phyloP scores from a whole-genome alignment of 257 asterid species.

The Nyctanthes arbortristis region DNA sequence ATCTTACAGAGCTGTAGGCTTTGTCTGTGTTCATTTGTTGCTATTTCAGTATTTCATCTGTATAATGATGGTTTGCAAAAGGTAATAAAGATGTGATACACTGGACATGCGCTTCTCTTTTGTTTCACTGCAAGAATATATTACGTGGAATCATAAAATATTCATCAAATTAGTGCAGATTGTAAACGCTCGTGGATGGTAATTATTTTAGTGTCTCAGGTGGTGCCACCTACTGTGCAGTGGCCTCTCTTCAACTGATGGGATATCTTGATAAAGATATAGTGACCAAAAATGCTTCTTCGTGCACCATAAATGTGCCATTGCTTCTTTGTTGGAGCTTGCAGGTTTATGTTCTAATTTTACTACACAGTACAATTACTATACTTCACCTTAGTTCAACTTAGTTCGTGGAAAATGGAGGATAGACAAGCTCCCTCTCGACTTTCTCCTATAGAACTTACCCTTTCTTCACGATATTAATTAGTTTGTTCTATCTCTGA shows the following conservation, averaged over 20 bases:
- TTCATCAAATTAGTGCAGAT: constrained; percentile 22
- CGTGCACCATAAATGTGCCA: constrained; percentile 53
- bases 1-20: neutral
- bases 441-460: neutral
- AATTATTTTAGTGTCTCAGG: constrained; percentile 84
- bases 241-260: constrained; percentile 92
- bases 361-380: neutral
- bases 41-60: neutral
- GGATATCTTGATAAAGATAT: constrained; percentile 74
- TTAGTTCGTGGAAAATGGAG: constrained; percentile 12
- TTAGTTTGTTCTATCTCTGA: neutral
- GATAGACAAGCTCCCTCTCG: neutral
- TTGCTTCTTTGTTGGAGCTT: constrained; percentile 86
- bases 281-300: constrained; percentile 42
- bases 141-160: constrained; percentile 15
- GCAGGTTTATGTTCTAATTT: constrained; percentile 57
- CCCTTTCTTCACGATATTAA: neutral
- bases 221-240: constrained; percentile 98
- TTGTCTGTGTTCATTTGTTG: neutral
- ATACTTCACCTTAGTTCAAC: constrained; percentile 11
- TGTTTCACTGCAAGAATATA: constrained; percentile 14
- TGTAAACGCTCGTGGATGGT: constrained; percentile 53
- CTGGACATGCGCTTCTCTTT: neutral
- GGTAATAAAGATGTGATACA: constrained; percentile 11
- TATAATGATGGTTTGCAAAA: neutral